Base-by-base conservation (phyloP, 2,329 filamentous ascomycete species). In the Grosmannia serpens region DNA sequence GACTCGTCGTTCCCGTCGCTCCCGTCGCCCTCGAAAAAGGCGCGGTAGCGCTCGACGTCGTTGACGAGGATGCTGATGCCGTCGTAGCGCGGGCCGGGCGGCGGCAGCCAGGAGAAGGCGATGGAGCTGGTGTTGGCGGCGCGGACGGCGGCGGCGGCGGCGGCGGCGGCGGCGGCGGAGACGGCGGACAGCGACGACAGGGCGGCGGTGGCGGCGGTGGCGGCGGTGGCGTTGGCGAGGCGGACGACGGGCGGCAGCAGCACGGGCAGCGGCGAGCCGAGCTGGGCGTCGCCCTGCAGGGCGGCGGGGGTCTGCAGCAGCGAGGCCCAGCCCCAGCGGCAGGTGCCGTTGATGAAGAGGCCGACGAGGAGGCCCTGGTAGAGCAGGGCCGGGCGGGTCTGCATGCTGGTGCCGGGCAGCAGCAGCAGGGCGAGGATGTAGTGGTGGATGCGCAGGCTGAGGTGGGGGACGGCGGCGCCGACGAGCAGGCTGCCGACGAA, bases 321-420 rank as follows among this genome's bases (percentile, higher is more conserved):
- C 1, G 87, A 81, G 62, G 90, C 91, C 70, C 95, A 99, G 0
- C 91, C 91, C 94, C 94, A 97, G 50, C 92, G 82, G 4, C 91
- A 92, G 60, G 95, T 84, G 56, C 94, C 92, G 69, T 96, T 96
- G 73, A 96, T 86, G 70, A 96, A 97, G 0, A 97, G 79, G 0
- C 94, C 94, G 9, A 97, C 75, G 0, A 99, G 77, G 1, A 99
- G 76, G 13, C 94, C 94, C 70, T 97, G 92, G 67, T 94, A 97
- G 2, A 96, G 71, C 10, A 97, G 76, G 0, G 86, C 86, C 0
- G 89, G 88, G 0, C 94, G 83, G 7, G 89, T 97, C 64, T 96
- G 91, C 70, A 97, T 84, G 57, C 84, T 85, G 0, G 94, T 97
- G 0, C 91, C 94, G 0, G 91, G 90, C 6, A 97, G 80, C 0